These are phyloP conservation scores for Solanum virginianum DNA, from an alignment of 257 asterid genomes.

Conservation along the genomic window DNA sequence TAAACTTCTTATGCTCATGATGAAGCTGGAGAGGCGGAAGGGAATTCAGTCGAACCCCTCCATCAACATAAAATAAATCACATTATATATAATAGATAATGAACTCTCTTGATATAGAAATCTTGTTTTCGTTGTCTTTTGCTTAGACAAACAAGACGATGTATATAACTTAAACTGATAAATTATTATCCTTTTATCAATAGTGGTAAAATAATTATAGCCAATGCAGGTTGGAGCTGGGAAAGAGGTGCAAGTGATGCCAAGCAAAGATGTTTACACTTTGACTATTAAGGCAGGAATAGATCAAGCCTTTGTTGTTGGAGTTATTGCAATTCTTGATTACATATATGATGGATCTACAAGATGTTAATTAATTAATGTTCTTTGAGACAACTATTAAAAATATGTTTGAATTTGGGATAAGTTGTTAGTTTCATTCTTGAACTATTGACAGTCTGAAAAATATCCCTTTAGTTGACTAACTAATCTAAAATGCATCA, in stretches of 20 bases:
- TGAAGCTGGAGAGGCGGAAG: background rate
- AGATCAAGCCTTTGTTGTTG: slow-evolving; percentile 78
- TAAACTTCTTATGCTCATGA: background rate
- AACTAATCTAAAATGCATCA: no score
- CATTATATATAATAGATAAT: background rate
- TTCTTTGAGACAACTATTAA: no score
- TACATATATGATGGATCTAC: slow-evolving; percentile 81
- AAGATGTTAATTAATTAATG: slow-evolving; percentile 25
- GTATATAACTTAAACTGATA: background rate
- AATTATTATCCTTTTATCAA: background rate
- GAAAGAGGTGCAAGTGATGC: slow-evolving; percentile 35
- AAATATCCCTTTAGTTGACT: no score
- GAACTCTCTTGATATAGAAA: background rate
- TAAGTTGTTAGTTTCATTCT: no score
- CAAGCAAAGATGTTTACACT: slow-evolving; percentile 47
- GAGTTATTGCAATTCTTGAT: slow-evolving; percentile 80
- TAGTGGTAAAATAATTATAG: background rate
- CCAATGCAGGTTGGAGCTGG: slow-evolving; percentile 45
- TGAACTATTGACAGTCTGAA: no score
- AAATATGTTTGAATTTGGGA: no score
- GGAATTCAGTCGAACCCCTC: background rate
- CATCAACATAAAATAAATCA: background rate
- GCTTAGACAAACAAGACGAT: background rate
- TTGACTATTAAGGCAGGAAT: slow-evolving; percentile 63
- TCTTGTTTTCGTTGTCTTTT: fast-evolving